Evolutionary conservation across 129 eudicot species (phyloP).

Genomic region (Escallonia rubra): DNA sequence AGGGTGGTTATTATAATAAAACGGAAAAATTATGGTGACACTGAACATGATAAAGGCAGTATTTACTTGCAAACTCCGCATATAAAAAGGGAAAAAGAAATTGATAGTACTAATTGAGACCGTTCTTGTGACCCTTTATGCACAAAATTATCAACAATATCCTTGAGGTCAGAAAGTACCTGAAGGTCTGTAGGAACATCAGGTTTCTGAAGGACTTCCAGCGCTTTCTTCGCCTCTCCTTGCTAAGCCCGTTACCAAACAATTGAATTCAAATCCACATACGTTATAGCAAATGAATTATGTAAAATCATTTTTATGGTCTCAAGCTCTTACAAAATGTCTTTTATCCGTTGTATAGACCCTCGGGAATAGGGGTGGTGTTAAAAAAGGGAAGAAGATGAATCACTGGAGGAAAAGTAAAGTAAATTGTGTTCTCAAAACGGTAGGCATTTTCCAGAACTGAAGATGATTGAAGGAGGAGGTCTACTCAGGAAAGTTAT

Average conservation of each 20-base stretch:
- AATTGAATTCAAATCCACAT: not conserved
- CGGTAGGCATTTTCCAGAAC: not conserved
- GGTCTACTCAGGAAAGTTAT: too few relatives aligned
- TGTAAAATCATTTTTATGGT: not conserved
- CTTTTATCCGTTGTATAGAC: too few relatives aligned
- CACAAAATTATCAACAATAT: not conserved
- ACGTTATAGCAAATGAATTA: not conserved
- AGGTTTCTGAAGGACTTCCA: constrained; percentile 90
- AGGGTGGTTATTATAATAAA: not conserved
- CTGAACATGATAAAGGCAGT: not conserved
- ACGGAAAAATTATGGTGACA: not conserved
- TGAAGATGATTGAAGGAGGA: too few relatives aligned
- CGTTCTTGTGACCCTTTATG: not conserved
- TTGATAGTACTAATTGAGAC: not conserved
- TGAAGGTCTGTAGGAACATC: constrained; percentile 75
- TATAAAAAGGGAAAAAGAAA: not conserved
- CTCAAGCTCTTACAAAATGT: not conserved
- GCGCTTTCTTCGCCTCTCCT: constrained; percentile 96
- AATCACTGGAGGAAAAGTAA: too few relatives aligned
- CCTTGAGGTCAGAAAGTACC: constrained; percentile 34
- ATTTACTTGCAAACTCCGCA: too few relatives aligned
- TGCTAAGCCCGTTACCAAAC: constrained; percentile 41
- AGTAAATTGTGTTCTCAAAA: too few relatives aligned
- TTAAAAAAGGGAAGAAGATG: too few relatives aligned
- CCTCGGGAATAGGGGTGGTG: too few relatives aligned